Percentiles rank a stretch among this genome's conserved stretches.
Conservation (phyloP, 1,139 yeast species). For the Geotrichum carabidarum region DNA sequence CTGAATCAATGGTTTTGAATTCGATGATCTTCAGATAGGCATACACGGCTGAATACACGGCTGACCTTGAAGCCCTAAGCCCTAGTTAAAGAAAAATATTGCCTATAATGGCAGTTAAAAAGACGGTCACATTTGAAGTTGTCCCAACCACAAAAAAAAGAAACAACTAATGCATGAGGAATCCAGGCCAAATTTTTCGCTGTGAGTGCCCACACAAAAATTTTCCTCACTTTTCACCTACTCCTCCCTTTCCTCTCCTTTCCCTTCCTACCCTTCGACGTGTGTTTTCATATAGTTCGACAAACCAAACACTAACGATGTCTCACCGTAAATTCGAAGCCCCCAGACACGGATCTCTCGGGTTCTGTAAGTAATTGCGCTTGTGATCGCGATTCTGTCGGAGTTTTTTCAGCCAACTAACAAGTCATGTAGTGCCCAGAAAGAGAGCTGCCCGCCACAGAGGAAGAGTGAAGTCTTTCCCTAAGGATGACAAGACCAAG, state of each 20-base stretch:
- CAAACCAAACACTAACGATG: slow-evolving; percentile 44
- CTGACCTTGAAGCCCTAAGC: slow-evolving; percentile 7
- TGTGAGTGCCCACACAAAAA: slow-evolving; percentile 2
- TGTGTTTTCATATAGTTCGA: slow-evolving; percentile 6
- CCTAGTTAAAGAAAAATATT: background rate
- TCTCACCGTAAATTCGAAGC: slow-evolving; percentile 99
- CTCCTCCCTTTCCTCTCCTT: background rate
- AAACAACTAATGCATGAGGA: background rate
- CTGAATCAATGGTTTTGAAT: background rate
- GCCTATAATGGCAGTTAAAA: background rate
- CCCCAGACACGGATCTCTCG: slow-evolving; percentile 99
- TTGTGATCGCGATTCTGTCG: background rate
- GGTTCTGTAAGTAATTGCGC: slow-evolving; percentile 49
- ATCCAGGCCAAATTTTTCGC: background rate
- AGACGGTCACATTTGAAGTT: background rate
- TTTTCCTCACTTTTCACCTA: background rate
- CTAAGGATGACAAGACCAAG: slow-evolving; percentile 96
- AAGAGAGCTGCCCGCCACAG: slow-evolving; percentile 98
- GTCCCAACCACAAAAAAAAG: background rate
- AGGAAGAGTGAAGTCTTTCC: slow-evolving; percentile 99
- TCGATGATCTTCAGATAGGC: background rate
- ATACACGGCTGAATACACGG: slow-evolving; percentile 1
- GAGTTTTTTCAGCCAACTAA: slow-evolving; percentile 6
- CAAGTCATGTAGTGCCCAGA: slow-evolving; percentile 59
- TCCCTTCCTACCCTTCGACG: slow-evolving; percentile 3